These are phyloP conservation scores for Nowakowskiella sp. DNA, from an alignment of 192 early-diverging fungal genomes.

Conservation along the genomic window DNA sequence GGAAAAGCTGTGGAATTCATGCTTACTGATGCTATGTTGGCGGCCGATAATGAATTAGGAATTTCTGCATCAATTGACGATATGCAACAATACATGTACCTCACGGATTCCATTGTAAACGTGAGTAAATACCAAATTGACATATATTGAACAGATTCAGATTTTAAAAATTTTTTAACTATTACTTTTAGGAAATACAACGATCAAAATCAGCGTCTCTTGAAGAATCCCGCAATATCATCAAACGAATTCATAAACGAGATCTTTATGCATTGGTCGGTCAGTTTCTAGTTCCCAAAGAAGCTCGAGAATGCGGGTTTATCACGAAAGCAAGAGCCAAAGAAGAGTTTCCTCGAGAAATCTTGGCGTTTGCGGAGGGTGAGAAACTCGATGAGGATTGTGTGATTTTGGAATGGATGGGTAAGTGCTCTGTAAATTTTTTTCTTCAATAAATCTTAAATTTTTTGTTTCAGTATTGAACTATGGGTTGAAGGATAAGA, in stretches of 20 bases:
- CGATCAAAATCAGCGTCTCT: slow-evolving; percentile 33
- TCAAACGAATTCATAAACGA: slow-evolving; percentile 67
- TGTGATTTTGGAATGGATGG: slow-evolving; percentile 33
- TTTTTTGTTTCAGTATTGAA: slow-evolving; percentile 61
- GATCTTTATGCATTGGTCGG: slow-evolving; percentile 69
- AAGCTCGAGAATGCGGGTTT: neutral
- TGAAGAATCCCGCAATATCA: slow-evolving; percentile 53
- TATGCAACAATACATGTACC: slow-evolving; percentile 56
- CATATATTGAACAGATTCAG: too few relatives aligned
- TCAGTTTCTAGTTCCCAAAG: neutral
- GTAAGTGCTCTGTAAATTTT: neutral
- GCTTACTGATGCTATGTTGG: slow-evolving; percentile 79
- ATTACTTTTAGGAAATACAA: slow-evolving; percentile 34
- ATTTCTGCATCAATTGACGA: slow-evolving; percentile 50
- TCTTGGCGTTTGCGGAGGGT: too few relatives aligned
- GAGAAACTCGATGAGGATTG: slow-evolving; percentile 52
- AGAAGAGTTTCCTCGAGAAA: slow-evolving; percentile 47
- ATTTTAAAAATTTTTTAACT: slow-evolving; percentile 41
- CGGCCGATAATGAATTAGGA: slow-evolving; percentile 63
- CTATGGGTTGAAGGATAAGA: slow-evolving; percentile 77
- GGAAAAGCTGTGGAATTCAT: slow-evolving; percentile 70
- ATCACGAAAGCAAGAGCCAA: slow-evolving; percentile 20
- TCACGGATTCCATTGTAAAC: slow-evolving; percentile 79
- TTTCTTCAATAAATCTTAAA: slow-evolving; percentile 50
- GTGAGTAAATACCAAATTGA: too few relatives aligned